phyloP scores from a whole-genome alignment of 805 yeast genomes.

The Saturnispora hagleri region DNA sequence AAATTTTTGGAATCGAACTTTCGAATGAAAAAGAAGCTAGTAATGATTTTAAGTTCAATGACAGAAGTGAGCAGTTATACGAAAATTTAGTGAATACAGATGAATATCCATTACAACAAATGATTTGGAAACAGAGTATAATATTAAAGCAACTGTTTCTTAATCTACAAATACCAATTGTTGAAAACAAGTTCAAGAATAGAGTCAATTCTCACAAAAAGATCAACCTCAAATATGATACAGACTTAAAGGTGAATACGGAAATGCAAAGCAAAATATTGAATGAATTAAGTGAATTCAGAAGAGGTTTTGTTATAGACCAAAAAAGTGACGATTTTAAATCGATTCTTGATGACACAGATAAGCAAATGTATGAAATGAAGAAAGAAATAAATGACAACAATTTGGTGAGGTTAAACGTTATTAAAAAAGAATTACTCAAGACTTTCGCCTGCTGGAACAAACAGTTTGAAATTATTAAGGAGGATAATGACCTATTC shows the following conservation, averaged over 20 bases:
- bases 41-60: conserved; percentile 13
- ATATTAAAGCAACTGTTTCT: conserved; percentile 55
- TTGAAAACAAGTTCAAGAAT: conserved; percentile 38
- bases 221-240: conserved; percentile 7
- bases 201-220: conserved; percentile 9
- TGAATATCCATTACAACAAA: conserved; percentile 42
- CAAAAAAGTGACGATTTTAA: conserved; percentile 22
- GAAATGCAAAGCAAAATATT: conserved; percentile 9
- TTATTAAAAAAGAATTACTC: conserved; percentile 31
- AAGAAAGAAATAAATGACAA: background rate
- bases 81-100: conserved; percentile 19
- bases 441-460: conserved; percentile 37
- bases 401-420: conserved; percentile 28
- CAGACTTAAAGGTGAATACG: background rate
- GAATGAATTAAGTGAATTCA: conserved; percentile 28
- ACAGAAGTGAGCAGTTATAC: conserved; percentile 20
- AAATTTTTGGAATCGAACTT: conserved; percentile 6
- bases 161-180: conserved; percentile 64
- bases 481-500: conserved; percentile 62
- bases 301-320: conserved; percentile 8
- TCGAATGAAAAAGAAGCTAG: background rate
- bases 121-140: conserved; percentile 62
- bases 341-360: conserved; percentile 18
- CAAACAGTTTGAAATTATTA: conserved; percentile 37
- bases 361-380: conserved; percentile 10